Evolutionary conservation across 2,329 filamentous ascomycete genomes (phyloP).

Genomic region (Lachnellula cervina): DNA sequence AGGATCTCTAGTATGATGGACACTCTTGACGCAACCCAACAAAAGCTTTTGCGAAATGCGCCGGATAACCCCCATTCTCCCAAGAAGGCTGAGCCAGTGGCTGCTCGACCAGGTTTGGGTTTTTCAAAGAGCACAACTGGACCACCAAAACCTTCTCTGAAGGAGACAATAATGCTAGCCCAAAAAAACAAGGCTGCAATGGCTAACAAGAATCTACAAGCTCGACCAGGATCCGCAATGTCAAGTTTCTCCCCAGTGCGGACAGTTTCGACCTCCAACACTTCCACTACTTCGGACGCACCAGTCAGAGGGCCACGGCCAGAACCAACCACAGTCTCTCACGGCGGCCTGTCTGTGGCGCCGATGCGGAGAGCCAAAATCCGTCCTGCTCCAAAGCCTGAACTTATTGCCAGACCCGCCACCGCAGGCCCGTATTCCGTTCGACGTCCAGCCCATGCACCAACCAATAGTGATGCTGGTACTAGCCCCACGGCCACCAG

Average conservation of each 20-base stretch:
- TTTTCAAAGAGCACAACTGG: constrained; percentile 60
- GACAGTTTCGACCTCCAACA: constrained; percentile 34
- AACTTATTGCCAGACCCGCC: constrained; percentile 52
- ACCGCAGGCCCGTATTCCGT: constrained; percentile 63
- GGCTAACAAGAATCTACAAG: constrained; percentile 47
- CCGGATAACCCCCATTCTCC: constrained; percentile 72
- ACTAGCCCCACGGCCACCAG: constrained; percentile 35
- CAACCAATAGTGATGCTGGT: constrained; percentile 26
- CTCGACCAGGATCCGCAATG: constrained; percentile 60
- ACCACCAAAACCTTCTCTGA: constrained; percentile 59
- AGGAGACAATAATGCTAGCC: constrained; percentile 72
- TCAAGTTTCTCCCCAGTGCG: constrained; percentile 52
- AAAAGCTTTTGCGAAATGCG: constrained; percentile 76
- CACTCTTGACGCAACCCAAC: constrained; percentile 71
- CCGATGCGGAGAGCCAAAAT: constrained; percentile 55
- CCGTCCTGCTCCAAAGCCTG: constrained; percentile 44
- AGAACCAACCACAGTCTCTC: constrained; percentile 33
- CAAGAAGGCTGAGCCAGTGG: constrained; percentile 46
- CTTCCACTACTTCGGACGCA: constrained; percentile 33
- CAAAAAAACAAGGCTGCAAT: constrained; percentile 60
- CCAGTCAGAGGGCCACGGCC: constrained; percentile 39
- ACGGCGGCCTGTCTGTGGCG: constrained; percentile 57
- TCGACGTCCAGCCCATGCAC: constrained; percentile 35
- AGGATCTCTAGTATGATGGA: constrained; percentile 61
- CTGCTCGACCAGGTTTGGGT: constrained; percentile 51